Conservation (phyloP, 73 alveolate species). For the Paraurostyla sp. region DNA sequence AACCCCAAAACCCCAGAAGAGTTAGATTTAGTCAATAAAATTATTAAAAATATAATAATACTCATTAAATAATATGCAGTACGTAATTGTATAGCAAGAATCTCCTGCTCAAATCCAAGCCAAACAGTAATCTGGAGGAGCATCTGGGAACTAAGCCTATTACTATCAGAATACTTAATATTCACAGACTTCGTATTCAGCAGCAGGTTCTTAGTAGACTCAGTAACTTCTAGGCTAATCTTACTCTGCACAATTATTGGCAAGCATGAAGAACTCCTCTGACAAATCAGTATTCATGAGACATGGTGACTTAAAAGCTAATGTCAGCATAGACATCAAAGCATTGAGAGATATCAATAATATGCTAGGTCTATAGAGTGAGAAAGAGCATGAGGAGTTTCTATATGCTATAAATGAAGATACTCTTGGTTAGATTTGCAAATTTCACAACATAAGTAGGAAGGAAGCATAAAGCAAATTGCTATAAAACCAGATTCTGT, state of each 20-base stretch:
- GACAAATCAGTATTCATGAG: conserved; percentile 62
- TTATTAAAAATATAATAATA: not conserved
- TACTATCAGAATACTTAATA: not conserved
- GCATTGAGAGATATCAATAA: conserved; percentile 43
- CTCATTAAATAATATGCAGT: conserved; percentile 49
- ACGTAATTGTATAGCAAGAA: conserved; percentile 36
- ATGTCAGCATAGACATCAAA: conserved; percentile 33
- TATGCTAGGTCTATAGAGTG: conserved; percentile 13
- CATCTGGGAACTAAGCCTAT: not conserved
- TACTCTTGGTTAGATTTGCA: conserved; percentile 45
- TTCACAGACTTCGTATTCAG: not conserved
- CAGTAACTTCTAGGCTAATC: conserved; percentile 23
- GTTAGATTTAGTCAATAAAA: not conserved
- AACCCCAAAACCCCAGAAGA: conserved; percentile 10
- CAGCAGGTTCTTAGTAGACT: not conserved
- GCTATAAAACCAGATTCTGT: not conserved
- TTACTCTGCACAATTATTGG: not conserved
- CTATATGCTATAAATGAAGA: conserved; percentile 57
- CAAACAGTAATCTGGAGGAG: not conserved
- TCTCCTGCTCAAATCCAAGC: conserved; percentile 10
- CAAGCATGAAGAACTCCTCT: conserved; percentile 6
- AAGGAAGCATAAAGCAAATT: conserved; percentile 18
- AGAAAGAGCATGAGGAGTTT: conserved; percentile 33
- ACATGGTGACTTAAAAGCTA: conserved; percentile 47
- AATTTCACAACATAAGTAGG: conserved; percentile 44